Evolutionary conservation across 176 grass and related monocot species (phyloP).

Genomic region (Avena eriantha): DNA sequence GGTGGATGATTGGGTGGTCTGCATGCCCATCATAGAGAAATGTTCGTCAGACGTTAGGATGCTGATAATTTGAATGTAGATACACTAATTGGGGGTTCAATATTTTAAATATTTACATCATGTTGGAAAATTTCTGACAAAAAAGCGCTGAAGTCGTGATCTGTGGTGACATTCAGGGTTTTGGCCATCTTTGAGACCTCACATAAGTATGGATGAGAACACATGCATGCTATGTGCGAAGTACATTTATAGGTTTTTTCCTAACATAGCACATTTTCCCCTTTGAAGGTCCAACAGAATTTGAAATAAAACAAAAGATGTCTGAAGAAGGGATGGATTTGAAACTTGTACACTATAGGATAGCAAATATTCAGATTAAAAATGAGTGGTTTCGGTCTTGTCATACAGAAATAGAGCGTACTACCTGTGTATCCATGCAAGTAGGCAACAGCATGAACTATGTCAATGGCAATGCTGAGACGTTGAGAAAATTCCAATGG

Average conservation of each 20-base stretch:
- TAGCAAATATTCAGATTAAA: not conserved
- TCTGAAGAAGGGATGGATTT: not conserved
- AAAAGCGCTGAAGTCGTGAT: not conserved
- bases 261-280: not conserved
- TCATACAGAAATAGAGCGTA: constrained; percentile 1
- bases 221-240: not conserved
- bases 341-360: not conserved
- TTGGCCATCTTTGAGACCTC: not conserved
- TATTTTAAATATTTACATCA: not conserved
- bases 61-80: constrained; percentile 6
- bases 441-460: constrained; percentile 88
- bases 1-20: constrained; percentile 96
- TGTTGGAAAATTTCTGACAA: not conserved
- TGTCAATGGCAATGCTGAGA: constrained; percentile 79
- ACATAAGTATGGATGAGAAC: not conserved
- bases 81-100: not conserved
- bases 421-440: constrained; percentile 88
- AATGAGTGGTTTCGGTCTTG: not conserved
- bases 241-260: not conserved
- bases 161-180: constrained; percentile 4
- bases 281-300: not conserved
- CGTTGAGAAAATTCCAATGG: constrained; percentile 69
- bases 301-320: not conserved
- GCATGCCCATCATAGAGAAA: constrained; percentile 25
- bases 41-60: constrained; percentile 30